These are phyloP conservation scores for Sporothrix dimorphospora DNA, from an alignment of 2,329 filamentous ascomycete genomes.

Conservation along the genomic window DNA sequence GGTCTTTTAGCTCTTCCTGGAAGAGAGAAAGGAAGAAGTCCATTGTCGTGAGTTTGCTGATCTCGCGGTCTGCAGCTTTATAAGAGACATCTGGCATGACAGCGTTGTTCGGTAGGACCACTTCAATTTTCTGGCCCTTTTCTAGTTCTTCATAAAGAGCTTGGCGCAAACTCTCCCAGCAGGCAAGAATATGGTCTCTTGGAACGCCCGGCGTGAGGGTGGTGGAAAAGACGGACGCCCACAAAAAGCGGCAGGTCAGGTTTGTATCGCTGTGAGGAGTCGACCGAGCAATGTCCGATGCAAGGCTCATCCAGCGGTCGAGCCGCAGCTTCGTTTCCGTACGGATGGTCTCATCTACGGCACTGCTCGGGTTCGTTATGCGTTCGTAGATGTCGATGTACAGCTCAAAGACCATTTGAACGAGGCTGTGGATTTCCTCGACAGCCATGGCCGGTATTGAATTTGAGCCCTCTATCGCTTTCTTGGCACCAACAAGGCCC, in stretches of 20 bases:
- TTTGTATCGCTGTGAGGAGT: slow-evolving; percentile 43
- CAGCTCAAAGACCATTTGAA: slow-evolving; percentile 64
- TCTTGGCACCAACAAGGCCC: not conserved
- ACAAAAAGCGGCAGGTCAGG: slow-evolving; percentile 58
- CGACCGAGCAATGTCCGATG: slow-evolving; percentile 50
- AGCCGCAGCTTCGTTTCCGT: slow-evolving; percentile 55
- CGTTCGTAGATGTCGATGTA: slow-evolving; percentile 64
- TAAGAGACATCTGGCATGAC: slow-evolving; percentile 86
- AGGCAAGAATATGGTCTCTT: slow-evolving; percentile 59
- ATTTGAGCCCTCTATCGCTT: not conserved
- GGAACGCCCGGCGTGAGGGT: slow-evolving; percentile 57
- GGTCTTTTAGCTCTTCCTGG: slow-evolving; percentile 77
- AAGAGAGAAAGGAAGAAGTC: slow-evolving; percentile 95
- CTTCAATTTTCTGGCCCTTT: slow-evolving; percentile 46
- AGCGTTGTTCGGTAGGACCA: slow-evolving; percentile 78
- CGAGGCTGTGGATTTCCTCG: slow-evolving; percentile 47
- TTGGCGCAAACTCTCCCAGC: slow-evolving; percentile 62
- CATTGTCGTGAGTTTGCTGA: slow-evolving; percentile 91
- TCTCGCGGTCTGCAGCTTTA: slow-evolving; percentile 83
- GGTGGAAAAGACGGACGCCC: slow-evolving; percentile 59
- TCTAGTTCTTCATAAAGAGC: slow-evolving; percentile 46
- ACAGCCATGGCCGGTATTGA: not conserved
- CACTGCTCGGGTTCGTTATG: slow-evolving; percentile 60
- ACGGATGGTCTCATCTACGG: slow-evolving; percentile 53
- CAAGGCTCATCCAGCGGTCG: slow-evolving; percentile 56